These are phyloP conservation scores for Solioccasus polychromus DNA, from an alignment of 768 basidiomycete genomes.

Conservation along the genomic window DNA sequence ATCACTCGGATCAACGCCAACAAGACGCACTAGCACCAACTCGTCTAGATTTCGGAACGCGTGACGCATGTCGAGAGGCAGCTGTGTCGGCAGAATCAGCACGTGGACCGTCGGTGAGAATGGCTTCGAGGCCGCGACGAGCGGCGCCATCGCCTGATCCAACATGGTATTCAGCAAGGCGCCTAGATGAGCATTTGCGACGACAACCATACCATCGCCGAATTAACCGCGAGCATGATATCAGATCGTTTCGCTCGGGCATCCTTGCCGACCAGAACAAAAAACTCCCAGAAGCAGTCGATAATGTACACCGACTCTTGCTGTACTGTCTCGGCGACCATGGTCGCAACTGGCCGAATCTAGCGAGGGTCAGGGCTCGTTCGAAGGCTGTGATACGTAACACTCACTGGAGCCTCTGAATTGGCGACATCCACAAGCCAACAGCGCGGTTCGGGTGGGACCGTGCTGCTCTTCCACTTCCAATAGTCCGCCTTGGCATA, in stretches of 20 bases:
- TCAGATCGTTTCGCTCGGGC: constrained; percentile 59
- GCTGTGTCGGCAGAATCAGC: constrained; percentile 66
- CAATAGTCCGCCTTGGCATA: constrained; percentile 83
- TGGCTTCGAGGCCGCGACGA: constrained; percentile 53
- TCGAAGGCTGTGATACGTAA: background rate
- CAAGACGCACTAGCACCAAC: constrained; percentile 46
- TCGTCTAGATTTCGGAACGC: constrained; percentile 73
- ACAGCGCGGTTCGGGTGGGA: constrained; percentile 45
- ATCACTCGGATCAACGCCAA: background rate
- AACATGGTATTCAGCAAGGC: background rate
- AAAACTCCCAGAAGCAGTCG: constrained; percentile 79
- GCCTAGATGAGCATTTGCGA: constrained; percentile 1
- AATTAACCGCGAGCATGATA: constrained; percentile 59
- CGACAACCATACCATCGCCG: constrained; percentile 47
- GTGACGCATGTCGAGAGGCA: constrained; percentile 68
- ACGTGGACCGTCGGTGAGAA: constrained; percentile 74
- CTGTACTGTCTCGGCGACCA: constrained; percentile 38
- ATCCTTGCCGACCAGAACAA: constrained; percentile 64
- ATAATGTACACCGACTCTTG: constrained; percentile 57
- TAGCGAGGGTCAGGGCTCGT: constrained; percentile 24
- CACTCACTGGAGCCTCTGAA: constrained; percentile 40
- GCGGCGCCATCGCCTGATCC: constrained; percentile 50
- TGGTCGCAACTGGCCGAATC: constrained; percentile 45
- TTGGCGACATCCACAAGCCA: constrained; percentile 55
- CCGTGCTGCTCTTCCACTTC: constrained; percentile 59